Evolutionary conservation across 495 filamentous ascomycete species (phyloP), one percentile per base, ranked within the genome.

Genomic region (Patellaria atrata): DNA sequence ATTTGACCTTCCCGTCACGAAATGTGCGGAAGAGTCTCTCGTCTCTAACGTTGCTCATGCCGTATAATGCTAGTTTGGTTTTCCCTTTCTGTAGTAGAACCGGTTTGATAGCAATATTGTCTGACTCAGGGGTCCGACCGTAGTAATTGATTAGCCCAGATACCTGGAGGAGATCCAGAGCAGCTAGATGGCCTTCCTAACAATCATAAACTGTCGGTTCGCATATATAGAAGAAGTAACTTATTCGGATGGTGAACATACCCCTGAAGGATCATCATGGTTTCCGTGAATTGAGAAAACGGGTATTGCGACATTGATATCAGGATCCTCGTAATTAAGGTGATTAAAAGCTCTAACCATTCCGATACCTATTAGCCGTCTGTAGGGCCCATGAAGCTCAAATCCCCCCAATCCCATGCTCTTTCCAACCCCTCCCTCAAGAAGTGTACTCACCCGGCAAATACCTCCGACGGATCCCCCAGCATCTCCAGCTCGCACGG

Each of bases 231-330:
- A n/a, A n/a, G n/a, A n/a, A n/a, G n/a, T n/a, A n/a, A n/a, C n/a
- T n/a, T n/a, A n/a, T n/a, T 12, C 9, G 11, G 17, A 21, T 5
- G 15, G 7, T 10, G 15, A 24, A 47, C 51, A 15, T 52, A 64
- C 59, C 5, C 91, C 89, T 27, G 82, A 83, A 1, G 89, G 89
- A 55, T 99, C 89, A 50, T 99, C 89, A 59, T 99, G 89, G 52
- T 99, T 99, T 19, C 89, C 89, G 49, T 99, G 89, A 31, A 99
- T 99, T 1, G 85, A 92, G 52, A 99, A 99, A 22, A 99, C 83
- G 0, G 89, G 89, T 28, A 94, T 94, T 9, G 85, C 84, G 41
- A 99, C 75, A 46, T 99, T 99, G 50, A 99, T 94, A 52, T 99
- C 85, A 15, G 85, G 72, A 47, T 99, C 89, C 51, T 94, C 82